Base-by-base conservation (phyloP, 2,329 filamentous ascomycete species). In the Pseudocercospora cruenta region DNA sequence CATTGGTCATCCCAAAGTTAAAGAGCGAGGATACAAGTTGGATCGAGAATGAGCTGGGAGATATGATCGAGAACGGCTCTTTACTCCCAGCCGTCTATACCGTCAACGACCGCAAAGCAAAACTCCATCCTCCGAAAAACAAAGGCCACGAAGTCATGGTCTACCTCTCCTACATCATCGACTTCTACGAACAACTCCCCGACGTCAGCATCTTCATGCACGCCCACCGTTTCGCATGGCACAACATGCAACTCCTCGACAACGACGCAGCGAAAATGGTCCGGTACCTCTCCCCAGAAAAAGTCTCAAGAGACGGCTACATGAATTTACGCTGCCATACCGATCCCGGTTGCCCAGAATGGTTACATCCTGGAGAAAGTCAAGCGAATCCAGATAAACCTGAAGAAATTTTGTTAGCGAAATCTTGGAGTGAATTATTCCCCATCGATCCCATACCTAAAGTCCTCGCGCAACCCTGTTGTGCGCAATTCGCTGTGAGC, bases 101-200 rank as follows among this genome's bases (percentile, higher is more conserved):
- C n/a, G 83, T 82, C 26, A 82, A 87, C 69, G 81, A 86, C 70
- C 65, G 58, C 5, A 74, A 72, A 1, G 83, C 83, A 2, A 73
- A 76, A 14, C 78, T 83, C 22, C 83, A 84, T 65, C 82, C 85
- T 1, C 84, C 84, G 0, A 80, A 82, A 63, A 86, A 86, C 72
- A 88, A 88, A 75, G 88, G 88, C 36, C 85, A 88, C 71, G 88
- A 90, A 76, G 87, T 85, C 36, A 85, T 87, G 78, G 83, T 87
- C 7, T 89, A 90, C 73, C 80, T 88, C 43, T 85, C 82, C 45
- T 89, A 87, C 76, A 83, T 90, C 71, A 83, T 88, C 71, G 86
- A 88, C 73, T 82, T 85, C 74, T 90, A 90, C 77, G 82, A 89
- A 67, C 72, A 80, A 3, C 81, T 90, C 3, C 83, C 86, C 2